Conservation (phyloP, 2,329 filamentous ascomycete species). For the Dactylellina haptotyla region DNA sequence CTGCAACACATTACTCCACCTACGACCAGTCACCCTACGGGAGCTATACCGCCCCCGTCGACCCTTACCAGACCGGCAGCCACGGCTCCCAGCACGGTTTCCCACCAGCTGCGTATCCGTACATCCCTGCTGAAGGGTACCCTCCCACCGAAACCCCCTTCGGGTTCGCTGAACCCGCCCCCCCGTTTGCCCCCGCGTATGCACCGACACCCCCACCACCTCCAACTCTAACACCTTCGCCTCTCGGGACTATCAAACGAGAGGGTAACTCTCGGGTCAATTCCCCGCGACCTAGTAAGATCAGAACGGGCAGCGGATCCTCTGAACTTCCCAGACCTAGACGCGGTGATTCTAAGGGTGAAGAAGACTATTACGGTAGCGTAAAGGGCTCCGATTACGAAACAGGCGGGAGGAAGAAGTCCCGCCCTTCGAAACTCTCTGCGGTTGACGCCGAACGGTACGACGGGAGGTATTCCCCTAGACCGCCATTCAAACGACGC, state of each 20-base stretch:
- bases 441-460: slow-evolving; percentile 33
- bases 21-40: slow-evolving; percentile 52
- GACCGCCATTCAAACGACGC: slow-evolving; percentile 42
- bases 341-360: slow-evolving; percentile 38
- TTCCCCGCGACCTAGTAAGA: slow-evolving; percentile 33
- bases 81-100: slow-evolving; percentile 53
- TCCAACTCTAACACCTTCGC: slow-evolving; percentile 47
- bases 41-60: slow-evolving; percentile 42
- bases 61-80: slow-evolving; percentile 47
- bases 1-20: slow-evolving; percentile 40
- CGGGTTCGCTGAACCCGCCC: slow-evolving; percentile 31
- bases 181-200: slow-evolving; percentile 43
- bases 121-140: slow-evolving; percentile 35
- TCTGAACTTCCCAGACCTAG: slow-evolving; percentile 46
- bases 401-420: slow-evolving; percentile 32
- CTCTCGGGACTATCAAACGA: slow-evolving; percentile 30
- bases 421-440: slow-evolving; percentile 38
- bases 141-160: slow-evolving; percentile 30
- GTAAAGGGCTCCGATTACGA: slow-evolving; percentile 51
- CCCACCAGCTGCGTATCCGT: slow-evolving; percentile 32
- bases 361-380: slow-evolving; percentile 51
- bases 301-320: slow-evolving; percentile 39
- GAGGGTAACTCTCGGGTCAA: slow-evolving; percentile 42
- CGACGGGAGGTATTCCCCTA: slow-evolving; percentile 41
- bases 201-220: slow-evolving; percentile 50